Percentiles rank a stretch among this genome's conserved stretches.
Conservation (phyloP, 305 asterid genomes). For the Fraxinus dipetala region DNA sequence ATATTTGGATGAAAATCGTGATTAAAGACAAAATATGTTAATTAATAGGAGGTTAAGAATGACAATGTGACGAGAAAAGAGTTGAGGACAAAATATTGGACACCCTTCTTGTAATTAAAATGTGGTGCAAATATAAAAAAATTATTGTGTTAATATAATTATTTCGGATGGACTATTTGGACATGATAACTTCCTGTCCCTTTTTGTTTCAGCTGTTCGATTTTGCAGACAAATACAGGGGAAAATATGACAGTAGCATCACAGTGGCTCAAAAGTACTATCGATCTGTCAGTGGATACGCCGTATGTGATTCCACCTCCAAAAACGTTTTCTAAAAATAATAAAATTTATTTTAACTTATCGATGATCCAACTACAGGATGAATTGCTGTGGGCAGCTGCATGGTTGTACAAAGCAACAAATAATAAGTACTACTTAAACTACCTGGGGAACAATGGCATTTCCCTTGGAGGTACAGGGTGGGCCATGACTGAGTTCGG, state of each 20-base stretch:
- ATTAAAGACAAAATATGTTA: no score
- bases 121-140: no score
- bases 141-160: no score
- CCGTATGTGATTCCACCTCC: constrained; percentile 52
- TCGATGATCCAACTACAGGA: constrained; percentile 41
- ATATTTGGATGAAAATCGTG: no score
- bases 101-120: no score
- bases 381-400: constrained; percentile 97
- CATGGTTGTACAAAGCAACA: constrained; percentile 95
- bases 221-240: constrained; percentile 95
- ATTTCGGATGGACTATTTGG: not conserved
- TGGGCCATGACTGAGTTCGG: constrained; percentile 99
- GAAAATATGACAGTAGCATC: constrained; percentile 91
- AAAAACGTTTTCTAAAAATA: not conserved
- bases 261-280: constrained; percentile 86
- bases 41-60: no score
- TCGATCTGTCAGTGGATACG: constrained; percentile 95
- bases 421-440: constrained; percentile 62
- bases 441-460: constrained; percentile 76
- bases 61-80: no score
- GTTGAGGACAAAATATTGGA: no score
- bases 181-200: constrained; percentile 5
- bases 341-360: not conserved
- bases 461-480: constrained; percentile 88
- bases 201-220: constrained; percentile 70